Conservation (phyloP, 345 rosid species). For the Syzygium aqueum region DNA sequence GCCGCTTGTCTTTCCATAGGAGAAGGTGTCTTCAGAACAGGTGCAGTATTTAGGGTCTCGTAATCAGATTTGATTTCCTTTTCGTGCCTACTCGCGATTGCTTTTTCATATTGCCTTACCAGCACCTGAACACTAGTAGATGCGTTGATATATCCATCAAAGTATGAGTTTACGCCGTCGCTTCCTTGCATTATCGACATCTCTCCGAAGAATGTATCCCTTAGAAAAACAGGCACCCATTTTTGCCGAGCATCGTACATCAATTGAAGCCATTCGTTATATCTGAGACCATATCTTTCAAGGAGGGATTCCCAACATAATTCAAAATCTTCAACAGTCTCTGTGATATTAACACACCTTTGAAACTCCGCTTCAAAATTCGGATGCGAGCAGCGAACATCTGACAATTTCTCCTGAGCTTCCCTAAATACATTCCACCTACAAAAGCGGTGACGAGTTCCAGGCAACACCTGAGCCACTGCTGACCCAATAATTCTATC, state of each 20-base stretch:
- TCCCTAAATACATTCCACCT: constrained; percentile 42
- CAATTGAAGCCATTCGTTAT: constrained; percentile 62
- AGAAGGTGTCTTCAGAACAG: constrained; percentile 60
- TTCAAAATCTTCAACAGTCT: constrained; percentile 53
- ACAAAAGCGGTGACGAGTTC: constrained; percentile 45
- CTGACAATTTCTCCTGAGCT: constrained; percentile 52
- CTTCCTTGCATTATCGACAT: constrained; percentile 18
- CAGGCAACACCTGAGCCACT: constrained; percentile 44
- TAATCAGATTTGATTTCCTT: constrained; percentile 70
- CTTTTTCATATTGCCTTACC: constrained; percentile 58
- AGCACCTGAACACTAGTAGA: constrained; percentile 50
- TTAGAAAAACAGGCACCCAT: constrained; percentile 67
- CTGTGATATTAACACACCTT: constrained; percentile 41
- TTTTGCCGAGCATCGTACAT: constrained; percentile 51
- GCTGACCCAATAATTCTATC: constrained; percentile 49
- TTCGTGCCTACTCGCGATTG: constrained; percentile 47
- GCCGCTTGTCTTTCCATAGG: constrained; percentile 88
- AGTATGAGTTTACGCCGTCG: constrained; percentile 35
- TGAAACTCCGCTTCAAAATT: constrained; percentile 51
- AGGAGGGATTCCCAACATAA: constrained; percentile 47
- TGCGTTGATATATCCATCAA: constrained; percentile 53
- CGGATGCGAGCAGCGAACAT: constrained; percentile 43
- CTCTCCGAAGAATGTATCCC: constrained; percentile 62
- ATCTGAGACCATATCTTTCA: constrained; percentile 38
- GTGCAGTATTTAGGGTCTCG: constrained; percentile 42